Percentiles rank a stretch among this genome's conserved stretches.
Evolutionary conservation across 805 yeast genomes (phyloP).

Genomic region (Cyberlindnera amylophila): DNA sequence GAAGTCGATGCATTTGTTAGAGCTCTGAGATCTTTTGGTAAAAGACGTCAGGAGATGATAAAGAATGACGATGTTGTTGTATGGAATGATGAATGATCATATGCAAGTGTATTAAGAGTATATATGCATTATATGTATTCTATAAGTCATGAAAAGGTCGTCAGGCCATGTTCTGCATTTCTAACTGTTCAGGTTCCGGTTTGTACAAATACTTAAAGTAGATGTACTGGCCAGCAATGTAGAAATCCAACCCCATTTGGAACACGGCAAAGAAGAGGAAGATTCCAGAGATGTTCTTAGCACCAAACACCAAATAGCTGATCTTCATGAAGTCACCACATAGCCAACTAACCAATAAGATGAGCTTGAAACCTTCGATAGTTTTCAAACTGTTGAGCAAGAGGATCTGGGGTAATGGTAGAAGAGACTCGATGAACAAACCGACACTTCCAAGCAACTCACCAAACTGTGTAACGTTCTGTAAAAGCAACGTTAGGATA

Average conservation of each 20-base stretch:
- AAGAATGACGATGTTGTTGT: constrained; percentile 1
- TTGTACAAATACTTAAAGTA: constrained; percentile 47
- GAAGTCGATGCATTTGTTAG: constrained; percentile 21
- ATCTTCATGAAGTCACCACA: constrained; percentile 84
- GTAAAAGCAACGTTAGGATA: constrained; percentile 39
- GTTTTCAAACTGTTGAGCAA: constrained; percentile 61
- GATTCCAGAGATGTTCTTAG: constrained; percentile 59
- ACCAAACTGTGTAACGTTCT: constrained; percentile 37
- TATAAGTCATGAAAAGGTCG: no score
- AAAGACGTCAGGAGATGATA: constrained; percentile 23
- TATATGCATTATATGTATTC: background rate
- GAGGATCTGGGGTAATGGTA: constrained; percentile 79
- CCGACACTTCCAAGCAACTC: constrained; percentile 57
- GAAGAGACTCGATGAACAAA: constrained; percentile 63
- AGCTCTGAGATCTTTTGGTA: constrained; percentile 28
- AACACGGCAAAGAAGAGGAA: constrained; percentile 70
- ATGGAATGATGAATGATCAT: constrained; percentile 24
- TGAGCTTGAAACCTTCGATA: constrained; percentile 73
- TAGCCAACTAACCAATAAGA: constrained; percentile 78
- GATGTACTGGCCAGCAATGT: constrained; percentile 69
- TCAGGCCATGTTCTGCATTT: constrained; percentile 13
- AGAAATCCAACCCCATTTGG: constrained; percentile 71
- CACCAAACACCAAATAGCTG: constrained; percentile 70
- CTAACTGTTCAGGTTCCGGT: constrained; percentile 12
- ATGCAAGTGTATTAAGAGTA: background rate